Conservation (phyloP, 1,139 yeast species). For the Meyerozyma carpophila region DNA sequence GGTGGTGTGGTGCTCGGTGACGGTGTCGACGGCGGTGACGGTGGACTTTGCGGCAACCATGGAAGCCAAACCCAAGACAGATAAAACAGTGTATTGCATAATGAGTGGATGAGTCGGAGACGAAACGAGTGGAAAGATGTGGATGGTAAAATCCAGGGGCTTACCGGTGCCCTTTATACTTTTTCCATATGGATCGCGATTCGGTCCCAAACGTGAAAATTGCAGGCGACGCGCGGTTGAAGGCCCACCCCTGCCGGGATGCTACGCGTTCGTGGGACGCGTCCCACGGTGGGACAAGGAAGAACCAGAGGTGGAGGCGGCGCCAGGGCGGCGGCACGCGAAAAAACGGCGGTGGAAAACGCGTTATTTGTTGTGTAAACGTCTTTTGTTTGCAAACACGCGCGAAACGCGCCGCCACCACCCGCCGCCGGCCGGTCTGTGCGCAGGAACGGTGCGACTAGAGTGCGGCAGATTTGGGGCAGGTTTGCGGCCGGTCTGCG, state of each 20-base stretch:
- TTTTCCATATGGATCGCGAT: conserved; percentile 1
- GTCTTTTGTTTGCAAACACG: not conserved
- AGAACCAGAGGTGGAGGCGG: not conserved
- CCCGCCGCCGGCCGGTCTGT: too few species aligned
- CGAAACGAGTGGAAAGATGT: conserved; percentile 8
- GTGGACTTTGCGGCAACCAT: conserved; percentile 14
- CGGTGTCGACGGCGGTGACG: conserved; percentile 16
- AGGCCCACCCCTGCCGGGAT: not conserved
- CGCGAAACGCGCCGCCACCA: not conserved
- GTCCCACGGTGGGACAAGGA: not conserved
- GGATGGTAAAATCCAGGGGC: not conserved
- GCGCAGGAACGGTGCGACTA: not conserved
- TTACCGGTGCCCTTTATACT: conserved; percentile 9
- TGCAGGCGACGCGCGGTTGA: not conserved
- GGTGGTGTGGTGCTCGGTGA: conserved; percentile 29
- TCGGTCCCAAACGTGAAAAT: not conserved
- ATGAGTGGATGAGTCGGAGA: conserved; percentile 7
- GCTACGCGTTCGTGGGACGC: not conserved
- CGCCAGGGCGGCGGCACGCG: not conserved
- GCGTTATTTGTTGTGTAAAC: conserved; percentile 1
- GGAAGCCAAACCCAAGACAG: conserved; percentile 27
- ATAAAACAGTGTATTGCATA: conserved; percentile 29
- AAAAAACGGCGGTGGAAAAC: not conserved
- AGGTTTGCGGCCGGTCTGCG: too few species aligned
- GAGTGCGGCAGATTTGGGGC: too few species aligned